phyloP scores from a whole-genome alignment of 2,329 filamentous ascomycete genomes.

The Biscogniauxia sp. region DNA sequence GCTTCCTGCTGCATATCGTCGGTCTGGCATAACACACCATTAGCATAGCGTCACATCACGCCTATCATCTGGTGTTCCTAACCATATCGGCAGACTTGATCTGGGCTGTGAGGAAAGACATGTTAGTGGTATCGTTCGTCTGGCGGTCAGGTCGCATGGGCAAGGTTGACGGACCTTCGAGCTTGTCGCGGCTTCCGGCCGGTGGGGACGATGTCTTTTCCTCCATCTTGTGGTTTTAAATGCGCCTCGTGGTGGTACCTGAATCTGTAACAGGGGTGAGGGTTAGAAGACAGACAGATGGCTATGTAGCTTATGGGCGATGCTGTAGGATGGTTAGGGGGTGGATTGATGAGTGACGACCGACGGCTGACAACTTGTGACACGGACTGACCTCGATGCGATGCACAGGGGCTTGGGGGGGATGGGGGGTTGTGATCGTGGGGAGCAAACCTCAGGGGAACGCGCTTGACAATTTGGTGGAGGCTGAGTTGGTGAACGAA shows the following conservation, averaged over 20 bases:
- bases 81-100: constrained; percentile 99
- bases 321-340: neutral
- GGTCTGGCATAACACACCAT: constrained; percentile 56
- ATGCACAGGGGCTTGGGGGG: neutral
- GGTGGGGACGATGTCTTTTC: constrained; percentile 30
- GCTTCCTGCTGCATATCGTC: constrained; percentile 97
- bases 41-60: constrained; percentile 25
- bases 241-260: neutral
- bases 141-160: neutral
- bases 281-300: neutral
- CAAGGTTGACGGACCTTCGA: constrained; percentile 30
- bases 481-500: neutral
- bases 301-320: neutral
- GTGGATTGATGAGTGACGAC: neutral
- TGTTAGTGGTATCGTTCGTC: constrained; percentile 15
- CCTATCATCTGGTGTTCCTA: constrained; percentile 31
- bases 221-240: constrained; percentile 22
- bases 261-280: neutral
- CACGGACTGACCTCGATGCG: neutral
- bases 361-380: neutral
- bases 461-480: neutral
- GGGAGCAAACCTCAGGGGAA: neutral
- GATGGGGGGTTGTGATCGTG: constrained; percentile 1
- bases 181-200: constrained; percentile 29
- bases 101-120: constrained; percentile 61